phyloP scores from a whole-genome alignment of 2,329 filamentous ascomycete species.

The Colletotrichum lupini region DNA sequence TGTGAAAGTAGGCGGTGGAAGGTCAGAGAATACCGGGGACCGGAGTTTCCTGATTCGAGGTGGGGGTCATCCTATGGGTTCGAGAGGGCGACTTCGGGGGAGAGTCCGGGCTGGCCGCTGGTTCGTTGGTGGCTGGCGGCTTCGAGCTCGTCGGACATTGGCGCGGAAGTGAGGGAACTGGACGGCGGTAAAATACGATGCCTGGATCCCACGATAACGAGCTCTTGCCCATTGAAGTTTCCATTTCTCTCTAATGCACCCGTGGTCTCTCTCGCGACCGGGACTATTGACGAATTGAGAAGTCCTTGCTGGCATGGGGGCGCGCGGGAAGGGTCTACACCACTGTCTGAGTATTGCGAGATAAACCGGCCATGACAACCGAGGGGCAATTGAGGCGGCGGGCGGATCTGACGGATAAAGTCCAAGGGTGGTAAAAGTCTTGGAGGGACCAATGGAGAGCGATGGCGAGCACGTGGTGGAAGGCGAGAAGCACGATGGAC shows the following conservation, averaged over 20 bases:
- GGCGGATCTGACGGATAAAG: slow-evolving; percentile 7
- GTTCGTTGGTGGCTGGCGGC: not conserved
- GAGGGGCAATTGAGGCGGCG: not conserved
- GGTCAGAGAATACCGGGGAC: slow-evolving; percentile 19
- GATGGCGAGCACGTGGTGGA: slow-evolving; percentile 21
- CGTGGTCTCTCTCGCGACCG: no score
- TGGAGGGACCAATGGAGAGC: slow-evolving; percentile 2
- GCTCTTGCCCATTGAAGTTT: not conserved
- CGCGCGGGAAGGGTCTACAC: not conserved
- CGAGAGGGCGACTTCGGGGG: not conserved
- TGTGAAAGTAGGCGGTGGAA: slow-evolving; percentile 17
- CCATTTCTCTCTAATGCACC: no score
- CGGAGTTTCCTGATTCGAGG: slow-evolving; percentile 33
- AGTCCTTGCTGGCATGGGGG: not conserved
- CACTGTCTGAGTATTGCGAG: not conserved
- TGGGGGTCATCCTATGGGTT: not conserved
- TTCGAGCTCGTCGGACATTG: slow-evolving; percentile 27
- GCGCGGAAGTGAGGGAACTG: not conserved
- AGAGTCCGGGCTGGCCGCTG: not conserved
- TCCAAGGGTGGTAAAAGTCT: not conserved
- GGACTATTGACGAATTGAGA: not conserved
- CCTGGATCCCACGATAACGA: not conserved
- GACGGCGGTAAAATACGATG: not conserved
- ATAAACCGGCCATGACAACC: not conserved
- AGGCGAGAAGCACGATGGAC: slow-evolving; percentile 12